These are phyloP conservation scores for Gymnopilus junonius DNA, from an alignment of 768 basidiomycete species.

Conservation along the genomic window DNA sequence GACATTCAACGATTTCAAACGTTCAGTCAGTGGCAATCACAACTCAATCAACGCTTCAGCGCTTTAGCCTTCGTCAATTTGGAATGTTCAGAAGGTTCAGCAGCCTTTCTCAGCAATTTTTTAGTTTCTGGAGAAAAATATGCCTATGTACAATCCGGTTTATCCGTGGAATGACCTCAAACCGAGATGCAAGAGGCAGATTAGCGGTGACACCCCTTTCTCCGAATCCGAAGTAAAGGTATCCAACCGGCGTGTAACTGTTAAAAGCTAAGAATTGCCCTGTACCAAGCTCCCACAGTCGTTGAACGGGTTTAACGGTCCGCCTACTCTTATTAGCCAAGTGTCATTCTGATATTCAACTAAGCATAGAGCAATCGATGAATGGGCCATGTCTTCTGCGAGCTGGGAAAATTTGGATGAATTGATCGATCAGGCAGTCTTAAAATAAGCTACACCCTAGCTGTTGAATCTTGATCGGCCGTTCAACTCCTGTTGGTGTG, in stretches of 20 bases:
- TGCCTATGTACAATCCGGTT: no score
- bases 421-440: conserved; percentile 31
- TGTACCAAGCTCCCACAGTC: conserved; percentile 1
- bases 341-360: neutral
- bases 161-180: neutral
- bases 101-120: no score
- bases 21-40: no score
- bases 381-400: neutral
- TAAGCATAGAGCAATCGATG: neutral
- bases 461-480: conserved; percentile 17
- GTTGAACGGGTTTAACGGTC: neutral
- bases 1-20: no score
- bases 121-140: no score
- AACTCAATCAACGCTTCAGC: no score
- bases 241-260: conserved; percentile 13
- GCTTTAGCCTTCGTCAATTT: no score
- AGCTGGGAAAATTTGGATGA: neutral
- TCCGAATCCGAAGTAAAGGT: conserved; percentile 14
- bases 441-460: conserved; percentile 36
- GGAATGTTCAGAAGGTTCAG: no score
- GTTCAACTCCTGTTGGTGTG: conserved; percentile 17
- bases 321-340: neutral
- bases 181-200: neutral
- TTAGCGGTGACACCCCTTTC: neutral
- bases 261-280: conserved; percentile 6